Evolutionary conservation across 2,329 filamentous ascomycete genomes (phyloP), one percentile per base, ranked within the genome.

Genomic region (Colletotrichum ledebouriae): DNA sequence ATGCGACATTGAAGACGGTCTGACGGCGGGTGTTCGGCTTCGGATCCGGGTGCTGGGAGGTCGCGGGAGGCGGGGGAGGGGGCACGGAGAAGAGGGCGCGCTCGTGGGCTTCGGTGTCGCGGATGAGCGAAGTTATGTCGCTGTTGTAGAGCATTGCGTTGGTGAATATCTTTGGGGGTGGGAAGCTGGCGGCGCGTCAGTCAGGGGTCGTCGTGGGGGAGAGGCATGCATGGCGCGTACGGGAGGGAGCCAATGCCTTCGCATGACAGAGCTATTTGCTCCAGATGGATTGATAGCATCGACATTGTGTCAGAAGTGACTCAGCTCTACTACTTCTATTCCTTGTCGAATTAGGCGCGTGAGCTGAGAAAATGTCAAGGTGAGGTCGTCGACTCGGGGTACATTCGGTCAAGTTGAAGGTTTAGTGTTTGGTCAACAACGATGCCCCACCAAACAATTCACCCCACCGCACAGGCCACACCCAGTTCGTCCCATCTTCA

Each of bases 91-190:
- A 99, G 17, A 99, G 89, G 6, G 95, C 95, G 75, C 94, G 92
- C 79, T 99, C 96, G 81, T 98, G 95, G 22, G 92, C 83, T 80
- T 99, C 96, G 3, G 95, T 98, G 78, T 99, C 96, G 69, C 96
- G 92, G 75, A 99, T 98, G 55, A 99, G 84, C 12, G 93, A 89
- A 4, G 96, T 98, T 73, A 99, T 98, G 79, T 99, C 96, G 79
- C 94, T 91, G 72, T 90, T 90, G 64, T 91, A 90, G 56, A 98
- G 89, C 44, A 99, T 87, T 39, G 96, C 94, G 78, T 97, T 98
- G 73, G 94, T 96, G 82, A 98, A 99, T 76, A 96, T 94, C 75
- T 93, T 97, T n/a, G 95, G 93, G 2, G 89, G 89, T 46, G 93
- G 93, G 74, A 98, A 98, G 39, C 94, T 97, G 72, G 56, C 58